Evolutionary conservation across 192 early-diverging fungal genomes (phyloP).

Genomic region (Jimgerdemannia lactiflua): DNA sequence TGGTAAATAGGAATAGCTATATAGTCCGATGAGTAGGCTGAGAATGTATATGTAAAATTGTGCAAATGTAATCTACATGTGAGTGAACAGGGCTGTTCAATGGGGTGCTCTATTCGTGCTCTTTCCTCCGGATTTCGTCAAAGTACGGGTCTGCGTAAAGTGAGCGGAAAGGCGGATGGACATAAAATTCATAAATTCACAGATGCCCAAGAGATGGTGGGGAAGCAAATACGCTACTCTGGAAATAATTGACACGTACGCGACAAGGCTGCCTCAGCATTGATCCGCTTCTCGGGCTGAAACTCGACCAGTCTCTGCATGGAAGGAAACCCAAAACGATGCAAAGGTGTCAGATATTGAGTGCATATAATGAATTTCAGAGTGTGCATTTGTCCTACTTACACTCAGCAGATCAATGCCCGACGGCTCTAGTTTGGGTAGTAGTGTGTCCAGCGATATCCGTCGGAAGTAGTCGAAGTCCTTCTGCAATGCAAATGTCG

Average conservation of each 20-base stretch:
- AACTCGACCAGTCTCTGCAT: conserved; percentile 62
- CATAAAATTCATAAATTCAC: neutral
- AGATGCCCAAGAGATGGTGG: too few species aligned
- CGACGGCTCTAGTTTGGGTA: conserved; percentile 79
- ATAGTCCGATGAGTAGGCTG: neutral
- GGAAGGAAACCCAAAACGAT: too few species aligned
- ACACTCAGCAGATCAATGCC: conserved; percentile 86
- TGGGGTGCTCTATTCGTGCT: neutral
- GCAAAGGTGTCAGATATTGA: neutral
- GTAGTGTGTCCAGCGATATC: conserved; percentile 66
- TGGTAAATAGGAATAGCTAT: neutral
- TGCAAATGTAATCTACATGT: neutral
- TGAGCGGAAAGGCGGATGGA: neutral
- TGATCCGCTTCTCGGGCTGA: conserved; percentile 77
- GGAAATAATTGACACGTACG: conserved; percentile 14
- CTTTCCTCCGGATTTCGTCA: conserved; percentile 21
- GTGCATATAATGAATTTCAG: too few species aligned
- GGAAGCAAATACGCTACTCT: neutral
- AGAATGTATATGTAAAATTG: neutral
- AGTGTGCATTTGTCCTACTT: conserved; percentile 11
- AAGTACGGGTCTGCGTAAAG: conserved; percentile 31
- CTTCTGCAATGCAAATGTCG: conserved; percentile 23
- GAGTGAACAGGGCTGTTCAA: neutral
- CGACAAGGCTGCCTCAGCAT: conserved; percentile 70
- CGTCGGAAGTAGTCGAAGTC: conserved; percentile 76